A percentile compares a stretch with the other conserved stretches of the same genome.
Conservation (phyloP, 768 basidiomycete species). For the Boletus insuetus region DNA sequence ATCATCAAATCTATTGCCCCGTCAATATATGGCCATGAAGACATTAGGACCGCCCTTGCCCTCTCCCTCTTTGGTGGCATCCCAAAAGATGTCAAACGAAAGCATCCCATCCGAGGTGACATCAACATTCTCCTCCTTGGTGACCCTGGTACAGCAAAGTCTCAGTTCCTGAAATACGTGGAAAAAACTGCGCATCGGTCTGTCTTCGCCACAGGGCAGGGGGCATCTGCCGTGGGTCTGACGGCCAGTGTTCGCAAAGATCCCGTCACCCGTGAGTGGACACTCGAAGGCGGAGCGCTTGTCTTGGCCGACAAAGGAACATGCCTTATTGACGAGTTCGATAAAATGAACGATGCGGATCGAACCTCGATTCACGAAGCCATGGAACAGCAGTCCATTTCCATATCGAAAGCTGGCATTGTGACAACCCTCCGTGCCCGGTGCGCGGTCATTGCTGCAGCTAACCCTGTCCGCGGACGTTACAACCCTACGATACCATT, state of each 20-base stretch:
- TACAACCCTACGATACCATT: constrained; percentile 99
- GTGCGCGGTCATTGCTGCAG: constrained; percentile 96
- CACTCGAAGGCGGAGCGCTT: constrained; percentile 94
- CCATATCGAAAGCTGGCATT: constrained; percentile 98
- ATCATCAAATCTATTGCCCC: constrained; percentile 99
- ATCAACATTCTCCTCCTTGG: constrained; percentile 96
- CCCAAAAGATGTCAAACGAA: constrained; percentile 93
- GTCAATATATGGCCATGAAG: constrained; percentile 98
- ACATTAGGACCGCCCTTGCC: constrained; percentile 97
- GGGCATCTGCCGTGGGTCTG: constrained; percentile 96
- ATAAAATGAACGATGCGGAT: constrained; percentile 99
- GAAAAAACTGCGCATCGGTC: constrained; percentile 98
- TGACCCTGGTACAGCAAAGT: constrained; percentile 98
- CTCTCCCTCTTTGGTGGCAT: constrained; percentile 94
- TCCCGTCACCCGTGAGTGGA: constrained; percentile 97
- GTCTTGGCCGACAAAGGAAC: constrained; percentile 99
- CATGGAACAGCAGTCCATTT: constrained; percentile 99
- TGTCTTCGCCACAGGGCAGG: constrained; percentile 98
- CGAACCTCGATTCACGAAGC: constrained; percentile 99
- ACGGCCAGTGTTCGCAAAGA: constrained; percentile 99
- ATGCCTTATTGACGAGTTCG: constrained; percentile 98
- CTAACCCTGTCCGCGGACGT: constrained; percentile 94
- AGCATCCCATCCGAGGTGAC: constrained; percentile 94
- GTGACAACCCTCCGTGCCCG: constrained; percentile 97
- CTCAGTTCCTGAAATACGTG: constrained; percentile 97